Conservation (phyloP, 768 basidiomycete species). For the Collybiopsis confluens region DNA sequence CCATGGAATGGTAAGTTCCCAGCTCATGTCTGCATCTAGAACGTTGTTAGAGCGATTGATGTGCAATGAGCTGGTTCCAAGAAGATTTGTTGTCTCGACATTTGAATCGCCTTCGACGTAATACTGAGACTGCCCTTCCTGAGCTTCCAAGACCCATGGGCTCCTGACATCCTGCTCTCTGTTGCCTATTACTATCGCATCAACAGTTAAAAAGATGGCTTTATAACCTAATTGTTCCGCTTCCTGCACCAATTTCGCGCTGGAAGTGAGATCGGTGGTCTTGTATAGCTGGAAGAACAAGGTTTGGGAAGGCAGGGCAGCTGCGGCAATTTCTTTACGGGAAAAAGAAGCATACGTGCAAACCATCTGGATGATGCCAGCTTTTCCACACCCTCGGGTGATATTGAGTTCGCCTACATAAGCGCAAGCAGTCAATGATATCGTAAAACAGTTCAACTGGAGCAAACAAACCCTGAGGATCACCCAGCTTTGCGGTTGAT, state of each 20-base stretch:
- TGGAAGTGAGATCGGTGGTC: conserved; percentile 59
- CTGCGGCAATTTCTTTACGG: conserved; percentile 54
- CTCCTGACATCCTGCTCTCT: conserved; percentile 70
- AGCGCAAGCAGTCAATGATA: neutral
- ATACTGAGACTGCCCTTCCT: conserved; percentile 36
- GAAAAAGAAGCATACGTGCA: conserved; percentile 76
- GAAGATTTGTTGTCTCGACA: conserved; percentile 27
- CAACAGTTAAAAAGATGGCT: conserved; percentile 89
- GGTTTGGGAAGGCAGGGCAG: conserved; percentile 49
- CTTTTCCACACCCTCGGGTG: conserved; percentile 59
- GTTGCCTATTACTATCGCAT: conserved; percentile 80
- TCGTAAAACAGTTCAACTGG: neutral
- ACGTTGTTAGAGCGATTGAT: conserved; percentile 41
- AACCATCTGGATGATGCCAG: conserved; percentile 81
- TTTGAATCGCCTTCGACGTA: conserved; percentile 17
- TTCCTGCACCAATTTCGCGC: conserved; percentile 66
- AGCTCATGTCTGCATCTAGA: conserved; percentile 76
- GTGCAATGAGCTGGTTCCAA: conserved; percentile 57
- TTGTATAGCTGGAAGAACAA: conserved; percentile 89
- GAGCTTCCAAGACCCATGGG: conserved; percentile 53
- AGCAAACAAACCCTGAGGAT: conserved; percentile 46
- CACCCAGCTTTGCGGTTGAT: conserved; percentile 81
- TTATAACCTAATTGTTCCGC: conserved; percentile 75
- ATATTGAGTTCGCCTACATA: conserved; percentile 76
- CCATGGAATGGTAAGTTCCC: conserved; percentile 79